Evolutionary conservation across 805 yeast species (phyloP), one percentile per base, ranked within the genome.

Genomic region (Yamadazyma paraphyllophila): DNA sequence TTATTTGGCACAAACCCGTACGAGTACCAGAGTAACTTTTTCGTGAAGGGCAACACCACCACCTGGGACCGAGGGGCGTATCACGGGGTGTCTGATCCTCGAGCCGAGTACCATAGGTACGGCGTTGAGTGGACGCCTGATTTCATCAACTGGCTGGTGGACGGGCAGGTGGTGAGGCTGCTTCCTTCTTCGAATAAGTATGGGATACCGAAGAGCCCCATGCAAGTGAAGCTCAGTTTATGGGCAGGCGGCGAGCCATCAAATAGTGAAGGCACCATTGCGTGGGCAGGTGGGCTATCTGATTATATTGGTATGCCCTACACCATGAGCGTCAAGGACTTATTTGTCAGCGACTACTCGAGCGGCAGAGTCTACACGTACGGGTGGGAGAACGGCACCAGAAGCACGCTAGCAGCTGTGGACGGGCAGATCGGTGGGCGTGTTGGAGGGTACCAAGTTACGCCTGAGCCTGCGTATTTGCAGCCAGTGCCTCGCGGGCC

Each of bases 241-340:
- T 71, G 76, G 76, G 71, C 67, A 1, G 76, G 76, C 2, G 74
- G 76, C 0, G 75, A 69, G 42, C 54, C 52, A 9, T 42, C 39
- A 7, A 69, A 68, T 39, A 53, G 46, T 8, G 50, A 49, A 15
- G 76, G 75, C 6, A 71, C 76, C 3, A 60, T 69, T 13, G 44
- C 50, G 33, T 71, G 75, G 76, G 67, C 73, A 2, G 75, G 75
- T 0, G 76, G 74, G 0, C 24, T 39, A 13, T 62, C 74, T 9
- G 59, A 63, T 44, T 71, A 62, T 48, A 26, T 26, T 2, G 48
- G 59, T 14, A 48, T 58, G 17, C 76, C 76, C 1, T 67, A 61
- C 38, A 36, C 50, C 8, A 69, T 69, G 74, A 41, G 45, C 32
- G 60, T 65, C 5, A 55, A 46, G 14, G 56, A 56, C 31, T 29